A percentile compares a stretch with the other conserved stretches of the same genome.
Conservation (phyloP, 331 rosid genomes). For the Malus hybrid region DNA sequence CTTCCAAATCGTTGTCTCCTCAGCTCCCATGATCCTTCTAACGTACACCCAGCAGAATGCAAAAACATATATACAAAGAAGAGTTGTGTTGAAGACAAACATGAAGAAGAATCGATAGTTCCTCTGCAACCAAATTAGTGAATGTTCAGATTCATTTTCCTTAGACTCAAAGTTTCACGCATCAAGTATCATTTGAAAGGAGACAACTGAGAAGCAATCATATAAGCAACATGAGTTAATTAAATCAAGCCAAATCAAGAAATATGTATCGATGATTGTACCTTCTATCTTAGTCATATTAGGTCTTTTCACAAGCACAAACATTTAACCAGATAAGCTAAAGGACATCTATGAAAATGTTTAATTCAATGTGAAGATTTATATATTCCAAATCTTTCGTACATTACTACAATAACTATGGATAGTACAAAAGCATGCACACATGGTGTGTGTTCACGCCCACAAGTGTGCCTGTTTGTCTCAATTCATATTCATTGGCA, state of each 20-base stretch:
- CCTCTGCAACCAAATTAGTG: conserved; percentile 57
- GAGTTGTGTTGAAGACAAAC: conserved; percentile 96
- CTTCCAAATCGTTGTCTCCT: conserved; percentile 75
- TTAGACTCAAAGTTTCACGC: background rate
- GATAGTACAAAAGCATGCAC: background rate
- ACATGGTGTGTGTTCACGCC: no score
- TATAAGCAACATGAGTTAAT: background rate
- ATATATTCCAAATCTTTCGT: background rate
- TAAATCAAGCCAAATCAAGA: background rate
- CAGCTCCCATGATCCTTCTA: conserved; percentile 67
- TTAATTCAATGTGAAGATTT: background rate
- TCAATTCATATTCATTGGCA: background rate
- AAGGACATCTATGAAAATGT: background rate
- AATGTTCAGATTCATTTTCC: conserved; percentile 22
- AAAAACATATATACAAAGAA: conserved; percentile 89
- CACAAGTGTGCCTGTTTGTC: background rate
- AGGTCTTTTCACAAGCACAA: background rate
- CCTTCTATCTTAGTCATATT: background rate
- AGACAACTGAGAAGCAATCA: background rate
- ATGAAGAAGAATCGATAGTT: conserved; percentile 97
- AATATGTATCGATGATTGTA: background rate
- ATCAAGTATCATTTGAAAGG: background rate
- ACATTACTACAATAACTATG: background rate
- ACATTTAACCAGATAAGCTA: background rate
- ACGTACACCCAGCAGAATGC: conserved; percentile 96